Percentiles rank a stretch among this genome's conserved stretches.
Conservation (phyloP, 2,329 filamentous ascomycete genomes). For the Sporothrix luriei region DNA sequence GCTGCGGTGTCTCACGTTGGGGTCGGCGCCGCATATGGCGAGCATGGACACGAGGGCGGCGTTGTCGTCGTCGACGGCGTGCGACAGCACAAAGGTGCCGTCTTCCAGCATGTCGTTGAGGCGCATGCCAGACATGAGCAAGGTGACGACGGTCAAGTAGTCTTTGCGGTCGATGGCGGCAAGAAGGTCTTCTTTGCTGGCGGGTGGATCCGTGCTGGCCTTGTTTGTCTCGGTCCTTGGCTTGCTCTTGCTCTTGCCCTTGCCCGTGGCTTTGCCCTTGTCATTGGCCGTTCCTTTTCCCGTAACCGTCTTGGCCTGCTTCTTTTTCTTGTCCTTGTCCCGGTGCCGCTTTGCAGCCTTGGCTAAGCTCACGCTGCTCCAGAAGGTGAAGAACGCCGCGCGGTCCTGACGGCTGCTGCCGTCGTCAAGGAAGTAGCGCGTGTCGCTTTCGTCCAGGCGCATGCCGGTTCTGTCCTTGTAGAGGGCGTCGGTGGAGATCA, state of each 20-base stretch:
- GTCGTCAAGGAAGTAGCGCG: not conserved
- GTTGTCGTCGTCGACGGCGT: conserved; percentile 29
- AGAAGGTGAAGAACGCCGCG: conserved; percentile 22
- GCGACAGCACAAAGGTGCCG: conserved; percentile 23
- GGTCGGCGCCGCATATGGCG: conserved; percentile 32
- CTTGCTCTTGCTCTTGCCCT: too few relatives aligned
- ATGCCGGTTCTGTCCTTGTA: not conserved
- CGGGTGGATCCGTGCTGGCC: not conserved
- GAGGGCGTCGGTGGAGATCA: conserved; percentile 10
- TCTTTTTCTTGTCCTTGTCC: not conserved
- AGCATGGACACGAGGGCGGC: conserved; percentile 27
- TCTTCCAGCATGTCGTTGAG: conserved; percentile 25
- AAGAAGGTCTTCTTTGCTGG: conserved; percentile 20
- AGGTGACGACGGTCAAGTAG: conserved; percentile 26
- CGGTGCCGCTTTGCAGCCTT: not conserved
- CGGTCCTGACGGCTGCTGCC: not conserved
- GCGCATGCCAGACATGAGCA: conserved; percentile 28
- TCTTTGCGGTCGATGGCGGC: conserved; percentile 25
- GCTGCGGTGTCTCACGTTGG: conserved; percentile 31
- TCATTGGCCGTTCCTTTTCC: too few relatives aligned
- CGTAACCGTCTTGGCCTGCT: too few relatives aligned
- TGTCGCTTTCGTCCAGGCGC: not conserved
- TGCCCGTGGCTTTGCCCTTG: too few relatives aligned
- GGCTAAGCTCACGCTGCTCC: conserved; percentile 13
- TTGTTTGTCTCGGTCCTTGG: not conserved